Conservation (phyloP, 2,329 filamentous ascomycete species). For the Xylaria polymorpha region DNA sequence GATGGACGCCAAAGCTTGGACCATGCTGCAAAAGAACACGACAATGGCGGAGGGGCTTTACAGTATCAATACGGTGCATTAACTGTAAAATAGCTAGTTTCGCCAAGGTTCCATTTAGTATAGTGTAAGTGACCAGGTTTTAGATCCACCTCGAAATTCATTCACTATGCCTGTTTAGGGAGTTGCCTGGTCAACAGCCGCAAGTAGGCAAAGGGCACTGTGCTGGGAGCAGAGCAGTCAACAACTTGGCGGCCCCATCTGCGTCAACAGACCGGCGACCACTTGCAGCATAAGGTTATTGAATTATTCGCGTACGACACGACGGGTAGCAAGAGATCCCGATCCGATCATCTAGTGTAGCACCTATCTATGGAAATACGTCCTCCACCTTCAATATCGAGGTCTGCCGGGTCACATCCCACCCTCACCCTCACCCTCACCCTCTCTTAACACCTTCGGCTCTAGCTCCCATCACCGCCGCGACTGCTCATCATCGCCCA, state of each 20-base stretch:
- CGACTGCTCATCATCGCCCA: conserved; percentile 25
- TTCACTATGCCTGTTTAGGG: conserved; percentile 5
- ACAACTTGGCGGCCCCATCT: conserved; percentile 15
- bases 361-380: conserved; percentile 25
- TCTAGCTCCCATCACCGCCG: conserved; percentile 9
- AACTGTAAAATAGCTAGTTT: neutral
- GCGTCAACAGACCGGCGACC: conserved; percentile 18
- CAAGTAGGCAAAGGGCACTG: conserved; percentile 23
- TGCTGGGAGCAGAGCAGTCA: conserved; percentile 16
- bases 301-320: conserved; percentile 2
- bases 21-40: neutral
- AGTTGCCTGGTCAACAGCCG: conserved; percentile 36
- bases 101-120: neutral
- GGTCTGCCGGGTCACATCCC: conserved; percentile 30
- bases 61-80: neutral
- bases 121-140: neutral
- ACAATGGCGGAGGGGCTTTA: too few species aligned
- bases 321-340: neutral
- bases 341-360: neutral
- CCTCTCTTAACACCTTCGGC: conserved; percentile 17
- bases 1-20: conserved; percentile 18
- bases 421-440: conserved; percentile 11
- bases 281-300: conserved; percentile 14
- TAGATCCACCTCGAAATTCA: neutral
- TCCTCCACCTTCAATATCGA: conserved; percentile 19